Percentiles rank a stretch among this genome's conserved stretches.
Conservation (phyloP, 2,329 filamentous ascomycete species). For the Sclerotinia minor region DNA sequence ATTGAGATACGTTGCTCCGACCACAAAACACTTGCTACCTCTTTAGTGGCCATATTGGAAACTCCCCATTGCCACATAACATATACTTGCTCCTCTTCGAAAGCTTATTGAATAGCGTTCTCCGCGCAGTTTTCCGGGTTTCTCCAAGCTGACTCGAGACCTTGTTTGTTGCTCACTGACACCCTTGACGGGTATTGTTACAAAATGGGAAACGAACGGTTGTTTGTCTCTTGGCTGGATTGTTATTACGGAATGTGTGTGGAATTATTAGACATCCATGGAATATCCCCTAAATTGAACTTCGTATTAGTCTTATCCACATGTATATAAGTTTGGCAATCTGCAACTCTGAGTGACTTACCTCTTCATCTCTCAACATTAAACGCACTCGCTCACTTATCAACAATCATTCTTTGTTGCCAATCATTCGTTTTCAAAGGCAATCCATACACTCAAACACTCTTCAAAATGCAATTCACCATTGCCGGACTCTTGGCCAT, state of each 20-base stretch:
- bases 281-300: conserved; percentile 4
- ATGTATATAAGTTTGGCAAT: conserved; percentile 16
- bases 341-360: conserved; percentile 15
- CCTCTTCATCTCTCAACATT: not conserved
- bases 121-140: not conserved
- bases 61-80: not conserved
- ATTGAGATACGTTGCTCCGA: not conserved
- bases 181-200: conserved; percentile 16
- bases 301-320: conserved; percentile 1
- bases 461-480: conserved; percentile 23
- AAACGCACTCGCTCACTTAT: conserved; percentile 1
- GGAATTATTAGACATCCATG: conserved; percentile 15
- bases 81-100: not conserved
- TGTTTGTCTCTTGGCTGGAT: conserved; percentile 10
- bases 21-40: not conserved
- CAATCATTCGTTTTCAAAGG: conserved; percentile 25
- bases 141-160: conserved; percentile 5
- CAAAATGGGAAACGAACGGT: conserved; percentile 1
- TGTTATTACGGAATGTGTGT: not conserved
- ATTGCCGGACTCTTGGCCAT: conserved; percentile 20
- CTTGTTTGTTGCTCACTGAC: conserved; percentile 15
- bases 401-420: conserved; percentile 7
- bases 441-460: conserved; percentile 7
- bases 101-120: conserved; percentile 3
- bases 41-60: not conserved